Percentiles rank a stretch among this genome's conserved stretches.
Evolutionary conservation across 257 asterid species (phyloP).

Genomic region (Solanum paucissectum): DNA sequence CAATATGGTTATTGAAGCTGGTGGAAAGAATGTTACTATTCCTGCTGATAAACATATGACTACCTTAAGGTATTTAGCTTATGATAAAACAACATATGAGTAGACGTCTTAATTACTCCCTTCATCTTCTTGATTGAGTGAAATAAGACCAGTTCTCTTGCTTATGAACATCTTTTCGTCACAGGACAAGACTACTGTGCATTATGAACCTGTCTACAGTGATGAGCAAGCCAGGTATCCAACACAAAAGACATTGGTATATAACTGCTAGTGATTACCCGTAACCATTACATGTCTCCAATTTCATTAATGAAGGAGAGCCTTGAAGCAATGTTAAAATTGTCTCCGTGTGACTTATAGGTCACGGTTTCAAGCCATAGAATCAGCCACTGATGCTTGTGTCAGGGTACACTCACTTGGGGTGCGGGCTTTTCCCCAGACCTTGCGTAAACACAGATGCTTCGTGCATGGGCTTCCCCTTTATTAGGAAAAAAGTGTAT

Average conservation of each 20-base stretch:
- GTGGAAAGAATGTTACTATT: conserved; percentile 20
- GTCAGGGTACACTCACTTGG: neutral
- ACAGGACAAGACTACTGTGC: conserved; percentile 78
- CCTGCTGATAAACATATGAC: conserved; percentile 87
- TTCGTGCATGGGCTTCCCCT: neutral
- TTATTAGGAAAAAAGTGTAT: neutral
- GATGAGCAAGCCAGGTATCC: conserved; percentile 83
- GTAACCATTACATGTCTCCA: neutral
- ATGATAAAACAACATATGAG: conserved; percentile 63
- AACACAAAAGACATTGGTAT: neutral
- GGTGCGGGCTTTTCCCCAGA: neutral
- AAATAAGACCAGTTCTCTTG: neutral
- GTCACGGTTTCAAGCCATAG: neutral
- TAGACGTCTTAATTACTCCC: conserved; percentile 39
- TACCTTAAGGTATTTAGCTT: conserved; percentile 62
- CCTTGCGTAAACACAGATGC: neutral
- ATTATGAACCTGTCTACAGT: conserved; percentile 76
- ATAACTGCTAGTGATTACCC: neutral
- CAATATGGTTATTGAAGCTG: conserved; percentile 95
- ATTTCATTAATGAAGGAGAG: neutral
- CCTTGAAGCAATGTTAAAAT: neutral
- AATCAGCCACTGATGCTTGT: neutral
- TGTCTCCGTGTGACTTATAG: neutral
- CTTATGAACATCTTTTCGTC: conserved; percentile 2
- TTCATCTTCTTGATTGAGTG: neutral